Conservation (phyloP, 768 basidiomycete genomes). For the Suillus lakei region DNA sequence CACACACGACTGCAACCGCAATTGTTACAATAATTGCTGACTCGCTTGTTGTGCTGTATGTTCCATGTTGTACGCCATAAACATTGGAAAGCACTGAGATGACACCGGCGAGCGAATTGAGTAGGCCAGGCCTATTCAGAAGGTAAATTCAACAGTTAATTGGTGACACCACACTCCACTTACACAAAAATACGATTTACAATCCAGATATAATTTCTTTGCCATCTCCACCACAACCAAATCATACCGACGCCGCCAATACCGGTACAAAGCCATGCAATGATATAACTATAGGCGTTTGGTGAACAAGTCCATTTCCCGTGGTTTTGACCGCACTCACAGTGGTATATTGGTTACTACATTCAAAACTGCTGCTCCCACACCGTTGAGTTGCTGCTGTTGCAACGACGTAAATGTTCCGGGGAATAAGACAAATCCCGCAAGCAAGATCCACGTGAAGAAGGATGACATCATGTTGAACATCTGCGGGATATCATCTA, state of each 20-base stretch:
- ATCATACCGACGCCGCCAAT: slow-evolving; percentile 58
- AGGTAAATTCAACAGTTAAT: slow-evolving; percentile 11
- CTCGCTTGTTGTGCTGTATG: slow-evolving; percentile 46
- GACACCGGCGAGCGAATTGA: slow-evolving; percentile 61
- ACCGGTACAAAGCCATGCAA: slow-evolving; percentile 59
- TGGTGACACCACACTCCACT: slow-evolving; percentile 18
- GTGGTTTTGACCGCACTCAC: slow-evolving; percentile 36
- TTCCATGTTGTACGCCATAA: slow-evolving; percentile 52
- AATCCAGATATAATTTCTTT: slow-evolving; percentile 61
- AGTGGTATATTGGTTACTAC: slow-evolving; percentile 49
- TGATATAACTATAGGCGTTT: slow-evolving; percentile 45
- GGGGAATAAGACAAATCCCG: slow-evolving; percentile 66
- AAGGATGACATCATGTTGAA: slow-evolving; percentile 58
- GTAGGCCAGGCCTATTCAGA: slow-evolving; percentile 51
- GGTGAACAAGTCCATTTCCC: neutral
- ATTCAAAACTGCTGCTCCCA: slow-evolving; percentile 38
- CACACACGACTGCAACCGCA: slow-evolving; percentile 44
- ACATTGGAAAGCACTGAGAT: slow-evolving; percentile 58
- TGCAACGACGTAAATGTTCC: slow-evolving; percentile 59
- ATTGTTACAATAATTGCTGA: slow-evolving; percentile 54
- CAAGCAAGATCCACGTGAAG: slow-evolving; percentile 67
- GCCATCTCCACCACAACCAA: slow-evolving; percentile 66
- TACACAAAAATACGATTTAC: slow-evolving; percentile 62
- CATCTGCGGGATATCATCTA: slow-evolving; percentile 56
- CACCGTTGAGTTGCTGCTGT: slow-evolving; percentile 26